Conservation (phyloP, 495 filamentous ascomycete genomes). For the Podospora bellae-mahoneyi region DNA sequence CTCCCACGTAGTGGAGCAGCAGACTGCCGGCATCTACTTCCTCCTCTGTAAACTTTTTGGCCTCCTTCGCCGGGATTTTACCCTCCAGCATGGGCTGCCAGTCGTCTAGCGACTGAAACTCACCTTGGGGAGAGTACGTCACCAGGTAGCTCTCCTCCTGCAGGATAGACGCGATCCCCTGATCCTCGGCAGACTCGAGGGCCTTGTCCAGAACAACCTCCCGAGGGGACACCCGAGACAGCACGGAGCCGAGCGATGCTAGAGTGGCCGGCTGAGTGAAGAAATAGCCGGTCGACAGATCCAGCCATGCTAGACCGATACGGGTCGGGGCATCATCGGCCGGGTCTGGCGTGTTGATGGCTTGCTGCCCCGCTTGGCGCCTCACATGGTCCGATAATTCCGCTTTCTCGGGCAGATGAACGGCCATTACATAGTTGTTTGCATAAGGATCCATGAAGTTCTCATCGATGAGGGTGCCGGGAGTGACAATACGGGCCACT, state of each 20-base stretch:
- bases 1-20: slow-evolving; percentile 77
- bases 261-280: slow-evolving; percentile 78
- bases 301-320: slow-evolving; percentile 86
- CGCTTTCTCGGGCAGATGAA: slow-evolving; percentile 47
- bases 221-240: slow-evolving; percentile 77
- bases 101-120: slow-evolving; percentile 54
- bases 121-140: slow-evolving; percentile 48
- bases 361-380: slow-evolving; percentile 8
- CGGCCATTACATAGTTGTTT: slow-evolving; percentile 85
- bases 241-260: slow-evolving; percentile 66
- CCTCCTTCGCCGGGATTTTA: slow-evolving; percentile 46
- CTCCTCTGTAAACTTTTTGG: slow-evolving; percentile 41
- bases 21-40: slow-evolving; percentile 68
- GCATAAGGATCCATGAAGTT: slow-evolving; percentile 90
- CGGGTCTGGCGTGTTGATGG: slow-evolving; percentile 7
- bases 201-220: slow-evolving; percentile 76
- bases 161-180: slow-evolving; percentile 43
- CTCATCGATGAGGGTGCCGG: slow-evolving; percentile 94
- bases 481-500: slow-evolving; percentile 84
- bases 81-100: slow-evolving; percentile 78
- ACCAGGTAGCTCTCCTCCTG: slow-evolving; percentile 58
- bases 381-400: slow-evolving; percentile 12
- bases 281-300: slow-evolving; percentile 91
- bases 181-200: slow-evolving; percentile 48
- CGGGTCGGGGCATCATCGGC: slow-evolving; percentile 27